Evolutionary conservation across 139 green algal genomes (phyloP), one percentile per base, ranked within the genome.

Genomic region (Auxenochlorella pyrenoidosa): DNA sequence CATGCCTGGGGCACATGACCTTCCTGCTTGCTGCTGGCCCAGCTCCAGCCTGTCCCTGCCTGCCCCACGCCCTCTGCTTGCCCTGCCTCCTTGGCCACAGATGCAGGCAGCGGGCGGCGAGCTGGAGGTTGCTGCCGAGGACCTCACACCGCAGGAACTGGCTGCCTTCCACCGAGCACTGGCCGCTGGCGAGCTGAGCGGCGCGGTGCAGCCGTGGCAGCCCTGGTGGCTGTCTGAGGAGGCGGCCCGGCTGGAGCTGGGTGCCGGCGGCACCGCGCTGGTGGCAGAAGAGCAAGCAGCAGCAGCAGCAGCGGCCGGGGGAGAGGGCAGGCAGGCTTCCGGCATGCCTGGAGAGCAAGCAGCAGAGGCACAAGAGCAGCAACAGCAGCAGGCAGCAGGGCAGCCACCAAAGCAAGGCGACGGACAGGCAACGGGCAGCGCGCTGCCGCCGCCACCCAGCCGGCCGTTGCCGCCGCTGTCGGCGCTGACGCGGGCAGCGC

Each of bases 221-320:
- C 93, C 93, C 36, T 96, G 93, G 93, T 96, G 93, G 93, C 65
- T 86, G 15, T 34, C 68, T 3, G 12, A 68, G 12, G 93, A 91
- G 63, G 93, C 91, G 10, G 70, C 38, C 0, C 43, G 75, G 18
- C 85, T 95, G 38, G 63, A 63, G 13, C 82, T 95, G 5, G 70
- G 75, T 10, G 43, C 84, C 6, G 44, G 43, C 22, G 92, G 92
- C 16, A 94, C 84, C 54, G 28, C 75, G 4, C 47, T 89, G 36
- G 60, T 94, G 26, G 38, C 51, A 24, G 32, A 32, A 26, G 54
- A 44, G n/a, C 38, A 73, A 73, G 51, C 70, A 81, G 63, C 59
- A 47, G 40, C n/a, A 5, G 43, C n/a, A 22, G 21, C 76, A 75
- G 60, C 32, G 13, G 10, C n/a, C 18, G 71, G 43, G 38, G 44